Evolutionary conservation across 768 basidiomycete species (phyloP).

Genomic region (Lanmaoa pseudosensibilis): DNA sequence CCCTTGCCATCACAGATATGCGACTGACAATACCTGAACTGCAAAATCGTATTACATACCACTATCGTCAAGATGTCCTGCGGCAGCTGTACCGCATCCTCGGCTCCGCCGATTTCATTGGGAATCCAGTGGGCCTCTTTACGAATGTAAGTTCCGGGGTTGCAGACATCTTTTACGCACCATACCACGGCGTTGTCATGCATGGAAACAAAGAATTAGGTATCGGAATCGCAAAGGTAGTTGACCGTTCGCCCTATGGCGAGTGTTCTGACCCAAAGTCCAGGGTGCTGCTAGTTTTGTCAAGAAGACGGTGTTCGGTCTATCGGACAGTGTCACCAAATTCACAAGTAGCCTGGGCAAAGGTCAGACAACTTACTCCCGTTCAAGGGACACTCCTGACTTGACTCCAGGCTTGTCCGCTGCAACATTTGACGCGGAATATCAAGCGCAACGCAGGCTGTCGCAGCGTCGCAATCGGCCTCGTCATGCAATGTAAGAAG

Average conservation of each 20-base stretch:
- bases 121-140: conserved; percentile 95
- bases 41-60: conserved; percentile 79
- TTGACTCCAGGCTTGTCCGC: conserved; percentile 78
- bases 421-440: conserved; percentile 95
- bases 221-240: conserved; percentile 89
- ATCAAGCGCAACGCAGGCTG: conserved; percentile 85
- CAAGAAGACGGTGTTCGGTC: conserved; percentile 97
- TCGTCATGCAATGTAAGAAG: conserved; percentile 84
- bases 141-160: conserved; percentile 98
- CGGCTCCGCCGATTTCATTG: conserved; percentile 97
- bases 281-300: conserved; percentile 97
- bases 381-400: neutral
- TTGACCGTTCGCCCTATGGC: neutral
- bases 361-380: conserved; percentile 45
- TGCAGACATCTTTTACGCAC: conserved; percentile 98
- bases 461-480: conserved; percentile 92
- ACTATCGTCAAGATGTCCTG: conserved; percentile 91
- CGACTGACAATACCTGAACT: conserved; percentile 83
- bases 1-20: conserved; percentile 92
- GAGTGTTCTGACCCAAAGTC: conserved; percentile 12
- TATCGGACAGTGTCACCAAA: conserved; percentile 96
- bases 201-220: conserved; percentile 94
- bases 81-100: conserved; percentile 94
- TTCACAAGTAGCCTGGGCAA: conserved; percentile 97
- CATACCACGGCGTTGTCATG: conserved; percentile 94